Evolutionary conservation across 108 stramenopile genomes (phyloP).

Genomic region (Bacterosira constricta): DNA sequence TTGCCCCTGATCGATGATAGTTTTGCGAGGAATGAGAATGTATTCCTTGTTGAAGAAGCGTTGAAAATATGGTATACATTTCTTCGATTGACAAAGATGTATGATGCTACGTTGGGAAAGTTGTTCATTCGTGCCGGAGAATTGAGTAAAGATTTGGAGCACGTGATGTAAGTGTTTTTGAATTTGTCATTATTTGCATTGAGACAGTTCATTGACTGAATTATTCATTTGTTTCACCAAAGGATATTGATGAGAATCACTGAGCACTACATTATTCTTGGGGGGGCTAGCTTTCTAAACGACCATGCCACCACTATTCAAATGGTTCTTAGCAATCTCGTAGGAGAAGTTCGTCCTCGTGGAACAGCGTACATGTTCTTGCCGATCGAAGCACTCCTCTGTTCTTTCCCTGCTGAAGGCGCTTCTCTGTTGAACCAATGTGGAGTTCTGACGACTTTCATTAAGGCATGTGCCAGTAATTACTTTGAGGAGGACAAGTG

Average conservation of each 20-base stretch:
- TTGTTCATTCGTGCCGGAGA: conserved; percentile 32
- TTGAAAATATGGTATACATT: conserved; percentile 34
- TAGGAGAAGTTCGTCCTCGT: conserved; percentile 48
- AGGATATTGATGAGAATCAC: conserved; percentile 46
- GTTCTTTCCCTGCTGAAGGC: conserved; percentile 32
- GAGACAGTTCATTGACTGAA: background rate
- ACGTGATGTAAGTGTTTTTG: conserved; percentile 36
- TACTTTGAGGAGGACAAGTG: conserved; percentile 19
- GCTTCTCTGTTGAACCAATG: conserved; percentile 22
- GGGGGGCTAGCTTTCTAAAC: conserved; percentile 36
- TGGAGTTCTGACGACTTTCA: conserved; percentile 22
- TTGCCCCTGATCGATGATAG: conserved; percentile 52
- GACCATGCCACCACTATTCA: conserved; percentile 34
- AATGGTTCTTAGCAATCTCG: conserved; percentile 26
- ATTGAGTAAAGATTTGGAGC: conserved; percentile 48
- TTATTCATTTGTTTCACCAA: background rate
- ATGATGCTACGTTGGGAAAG: conserved; percentile 23
- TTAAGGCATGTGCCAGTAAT: conserved; percentile 32
- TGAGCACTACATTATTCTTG: conserved; percentile 50
- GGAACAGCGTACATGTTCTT: conserved; percentile 39
- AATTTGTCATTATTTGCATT: background rate
- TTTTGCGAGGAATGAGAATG: conserved; percentile 35
- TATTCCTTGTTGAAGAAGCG: conserved; percentile 45
- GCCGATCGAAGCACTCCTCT: conserved; percentile 44
- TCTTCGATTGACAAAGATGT: conserved; percentile 38